Base-by-base conservation (phyloP, 148 eudicot genomes). In the Chenopodium quinoa region DNA sequence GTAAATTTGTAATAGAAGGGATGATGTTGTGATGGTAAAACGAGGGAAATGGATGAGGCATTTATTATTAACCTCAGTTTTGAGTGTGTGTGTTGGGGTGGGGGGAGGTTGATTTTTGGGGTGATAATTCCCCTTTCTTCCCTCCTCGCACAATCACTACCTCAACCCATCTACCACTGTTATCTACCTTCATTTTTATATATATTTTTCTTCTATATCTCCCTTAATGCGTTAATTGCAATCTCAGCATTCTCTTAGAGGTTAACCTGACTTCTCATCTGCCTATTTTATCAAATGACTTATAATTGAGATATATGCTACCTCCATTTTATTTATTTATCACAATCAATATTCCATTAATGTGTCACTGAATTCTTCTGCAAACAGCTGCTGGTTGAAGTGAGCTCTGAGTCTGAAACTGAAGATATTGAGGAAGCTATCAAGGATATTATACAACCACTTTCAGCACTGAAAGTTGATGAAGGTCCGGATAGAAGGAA, bases 391-490 rank as follows among this genome's bases (percentile, higher is more conserved):
- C 64, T 77, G 52, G 69, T 73, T 76, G 90, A 82, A 22, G n/a
- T 66, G 47, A 91, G 93, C 90, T 92, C 91, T 71, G 93, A 92
- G 78, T 93, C 95, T 46, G 98, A 91, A 70, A 84, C 40, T 68
- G 99, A 92, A 78, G 73, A 84, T 78, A 32, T 73, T 25, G 90
- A 84, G 66, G 87, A 88, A 46, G 84, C 84, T 75, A 48, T 91
- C 84, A 85, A 83, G 73, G 92, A 90, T 79, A 87, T 96, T 62
- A 83, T 91, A 79, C 86, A 90, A 82, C 91, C 98, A 48, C 81
- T 97, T 81, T 77, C 89, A 68, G 90, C 86, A 52, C 81, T 97
- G 79, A 90, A 86, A 77, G 82, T 97, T 78, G 80, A 83, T 50
- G 83, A 71, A 44, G 80, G 78, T 82, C 80, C 84, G 69, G 94